Percentiles rank a stretch among this genome's conserved stretches.
Evolutionary conservation across 805 yeast species (phyloP).

Genomic region (Kodamaea neixiangensis): DNA sequence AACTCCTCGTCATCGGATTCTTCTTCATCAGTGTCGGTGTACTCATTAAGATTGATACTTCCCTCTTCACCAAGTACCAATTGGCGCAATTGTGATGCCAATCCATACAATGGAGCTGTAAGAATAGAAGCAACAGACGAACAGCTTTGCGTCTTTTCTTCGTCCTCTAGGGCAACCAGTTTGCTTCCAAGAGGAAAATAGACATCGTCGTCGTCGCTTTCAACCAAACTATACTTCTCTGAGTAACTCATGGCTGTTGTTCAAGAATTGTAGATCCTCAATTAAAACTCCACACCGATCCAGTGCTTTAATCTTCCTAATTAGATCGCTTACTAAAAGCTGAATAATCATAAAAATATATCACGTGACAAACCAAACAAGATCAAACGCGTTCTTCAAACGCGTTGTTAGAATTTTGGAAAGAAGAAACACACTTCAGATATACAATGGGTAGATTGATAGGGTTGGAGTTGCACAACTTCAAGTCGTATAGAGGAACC

Average conservation of each 20-base stretch:
- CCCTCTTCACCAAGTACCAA: background rate
- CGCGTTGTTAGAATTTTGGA: constrained; percentile 2
- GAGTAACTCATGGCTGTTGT: background rate
- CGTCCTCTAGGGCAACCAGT: constrained; percentile 8
- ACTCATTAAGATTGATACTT: background rate
- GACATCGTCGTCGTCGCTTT: background rate
- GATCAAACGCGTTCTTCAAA: constrained; percentile 1
- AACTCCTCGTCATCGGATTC: constrained; percentile 23
- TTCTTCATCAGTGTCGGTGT: constrained; percentile 12
- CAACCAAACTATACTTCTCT: constrained; percentile 4
- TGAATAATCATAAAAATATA: background rate
- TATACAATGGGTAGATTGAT: constrained; percentile 73
- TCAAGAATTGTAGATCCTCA: background rate
- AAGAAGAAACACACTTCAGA: background rate
- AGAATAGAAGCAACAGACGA: constrained; percentile 2
- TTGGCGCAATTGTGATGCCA: constrained; percentile 1
- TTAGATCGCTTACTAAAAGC: background rate
- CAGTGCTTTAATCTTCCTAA: background rate
- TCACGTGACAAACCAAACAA: background rate
- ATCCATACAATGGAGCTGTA: background rate
- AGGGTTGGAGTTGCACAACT: constrained; percentile 78
- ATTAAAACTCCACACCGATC: background rate
- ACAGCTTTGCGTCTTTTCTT: background rate
- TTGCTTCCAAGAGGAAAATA: background rate
- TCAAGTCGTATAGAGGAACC: constrained; percentile 86